Evolutionary conservation across 805 yeast species (phyloP).

Genomic region (Torulaspora indica): DNA sequence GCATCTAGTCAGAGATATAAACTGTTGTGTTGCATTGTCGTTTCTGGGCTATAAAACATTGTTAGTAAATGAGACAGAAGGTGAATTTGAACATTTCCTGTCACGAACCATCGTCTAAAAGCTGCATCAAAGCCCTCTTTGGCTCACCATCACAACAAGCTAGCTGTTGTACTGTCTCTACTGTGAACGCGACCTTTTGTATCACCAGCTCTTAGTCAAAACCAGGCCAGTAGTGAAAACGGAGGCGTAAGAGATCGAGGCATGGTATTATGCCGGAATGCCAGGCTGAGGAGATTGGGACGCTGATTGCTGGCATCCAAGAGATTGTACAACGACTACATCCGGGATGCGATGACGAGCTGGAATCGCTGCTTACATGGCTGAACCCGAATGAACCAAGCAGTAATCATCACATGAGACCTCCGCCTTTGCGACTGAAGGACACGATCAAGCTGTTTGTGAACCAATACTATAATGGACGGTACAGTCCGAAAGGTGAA

Average conservation of each 20-base stretch:
- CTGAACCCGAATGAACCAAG: conserved; percentile 25
- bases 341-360: conserved; percentile 21
- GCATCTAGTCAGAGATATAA: conserved; percentile 26
- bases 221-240: neutral
- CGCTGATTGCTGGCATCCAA: conserved; percentile 1
- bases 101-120: conserved; percentile 1
- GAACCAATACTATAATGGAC: conserved; percentile 9
- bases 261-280: conserved; percentile 7
- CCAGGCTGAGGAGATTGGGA: conserved; percentile 6
- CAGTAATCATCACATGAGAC: conserved; percentile 26
- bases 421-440: conserved; percentile 27
- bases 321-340: conserved; percentile 9
- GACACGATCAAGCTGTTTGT: conserved; percentile 14
- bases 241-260: neutral
- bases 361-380: conserved; percentile 27
- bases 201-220: neutral
- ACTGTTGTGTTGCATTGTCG: conserved; percentile 5
- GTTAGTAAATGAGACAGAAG: neutral
- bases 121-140: neutral
- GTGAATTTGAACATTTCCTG: neutral
- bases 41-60: neutral
- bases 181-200: conserved; percentile 7
- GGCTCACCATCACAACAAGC: neutral
- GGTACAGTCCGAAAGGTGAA: neutral
- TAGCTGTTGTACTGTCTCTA: neutral